These are phyloP conservation scores for Salvia rosmarinus DNA, from an alignment of 257 asterid genomes.

Conservation along the genomic window DNA sequence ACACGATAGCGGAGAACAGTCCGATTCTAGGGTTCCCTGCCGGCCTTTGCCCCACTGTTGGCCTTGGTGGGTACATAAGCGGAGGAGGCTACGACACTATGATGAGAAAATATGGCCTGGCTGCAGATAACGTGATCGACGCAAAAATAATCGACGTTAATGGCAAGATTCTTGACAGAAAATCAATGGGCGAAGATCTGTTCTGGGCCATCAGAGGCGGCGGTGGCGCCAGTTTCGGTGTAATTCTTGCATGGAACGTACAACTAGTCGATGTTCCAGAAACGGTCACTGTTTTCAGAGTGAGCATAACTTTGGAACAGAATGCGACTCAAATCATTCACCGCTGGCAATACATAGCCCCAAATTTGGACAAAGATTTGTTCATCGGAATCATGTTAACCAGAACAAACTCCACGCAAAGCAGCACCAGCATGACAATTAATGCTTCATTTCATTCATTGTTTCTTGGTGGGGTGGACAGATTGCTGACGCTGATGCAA, in stretches of 20 bases:
- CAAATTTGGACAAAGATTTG: neutral
- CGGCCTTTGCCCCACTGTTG: neutral
- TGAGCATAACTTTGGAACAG: neutral
- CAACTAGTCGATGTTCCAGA: slow-evolving; percentile 2
- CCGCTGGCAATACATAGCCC: slow-evolving; percentile 21
- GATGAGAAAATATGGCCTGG: neutral
- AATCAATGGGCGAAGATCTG: slow-evolving; percentile 18
- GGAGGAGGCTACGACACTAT: slow-evolving; percentile 16
- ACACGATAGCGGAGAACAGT: neutral
- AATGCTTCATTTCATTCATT: slow-evolving; percentile 8
- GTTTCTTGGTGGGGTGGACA: slow-evolving; percentile 21
- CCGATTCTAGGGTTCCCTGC: neutral
- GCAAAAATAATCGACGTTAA: neutral
- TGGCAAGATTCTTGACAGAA: slow-evolving; percentile 1
- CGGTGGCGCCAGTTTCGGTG: slow-evolving; percentile 14
- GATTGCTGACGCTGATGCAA: slow-evolving; percentile 23
- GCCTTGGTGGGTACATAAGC: slow-evolving; percentile 9
- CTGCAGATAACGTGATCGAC: neutral
- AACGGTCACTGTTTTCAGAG: neutral
- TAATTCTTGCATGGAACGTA: slow-evolving; percentile 1
- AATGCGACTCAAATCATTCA: slow-evolving; percentile 3
- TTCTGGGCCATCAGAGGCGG: slow-evolving; percentile 27
- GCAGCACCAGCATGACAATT: neutral
- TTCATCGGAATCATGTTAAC: neutral
- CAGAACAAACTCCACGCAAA: neutral